Evolutionary conservation across 192 early-diverging fungal species (phyloP).

Genomic region (Gaertneriomyces semiglobifer): DNA sequence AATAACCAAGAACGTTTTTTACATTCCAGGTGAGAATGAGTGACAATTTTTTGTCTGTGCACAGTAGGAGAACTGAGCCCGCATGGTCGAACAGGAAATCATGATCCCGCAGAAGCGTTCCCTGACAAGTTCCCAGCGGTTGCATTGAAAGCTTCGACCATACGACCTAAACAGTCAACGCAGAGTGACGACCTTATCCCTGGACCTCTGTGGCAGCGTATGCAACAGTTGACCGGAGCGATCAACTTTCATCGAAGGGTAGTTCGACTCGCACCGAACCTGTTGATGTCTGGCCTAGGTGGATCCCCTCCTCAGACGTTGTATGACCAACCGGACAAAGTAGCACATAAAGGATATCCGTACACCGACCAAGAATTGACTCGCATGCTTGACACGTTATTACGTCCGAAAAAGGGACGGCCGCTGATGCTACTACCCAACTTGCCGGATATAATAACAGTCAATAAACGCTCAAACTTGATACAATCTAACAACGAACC

Average conservation of each 20-base stretch:
- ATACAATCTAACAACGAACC: not conserved
- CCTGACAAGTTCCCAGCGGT: slow-evolving; percentile 17
- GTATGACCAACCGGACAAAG: not conserved
- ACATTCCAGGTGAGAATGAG: slow-evolving; percentile 21
- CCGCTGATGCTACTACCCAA: not conserved
- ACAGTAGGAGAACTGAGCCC: not conserved
- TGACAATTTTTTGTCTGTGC: not conserved
- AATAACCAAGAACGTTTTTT: slow-evolving; percentile 15
- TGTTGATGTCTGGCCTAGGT: slow-evolving; percentile 23
- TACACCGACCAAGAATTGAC: slow-evolving; percentile 16
- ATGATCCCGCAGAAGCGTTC: slow-evolving; percentile 28
- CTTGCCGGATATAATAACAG: not conserved
- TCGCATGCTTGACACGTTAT: not conserved
- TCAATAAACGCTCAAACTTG: not conserved
- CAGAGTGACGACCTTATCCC: not conserved
- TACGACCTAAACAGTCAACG: not conserved
- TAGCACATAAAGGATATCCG: slow-evolving; percentile 17
- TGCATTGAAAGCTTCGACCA: not conserved
- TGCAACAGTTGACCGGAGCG: slow-evolving; percentile 13
- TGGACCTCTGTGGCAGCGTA: slow-evolving; percentile 24
- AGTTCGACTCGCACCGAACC: slow-evolving; percentile 17
- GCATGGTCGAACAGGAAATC: slow-evolving; percentile 16
- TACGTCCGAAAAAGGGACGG: not conserved
- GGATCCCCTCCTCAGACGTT: slow-evolving; percentile 21
- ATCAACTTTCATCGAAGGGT: slow-evolving; percentile 25